Base-by-base conservation (phyloP, 1,139 yeast genomes). In the Nakaseomyces sp. region DNA sequence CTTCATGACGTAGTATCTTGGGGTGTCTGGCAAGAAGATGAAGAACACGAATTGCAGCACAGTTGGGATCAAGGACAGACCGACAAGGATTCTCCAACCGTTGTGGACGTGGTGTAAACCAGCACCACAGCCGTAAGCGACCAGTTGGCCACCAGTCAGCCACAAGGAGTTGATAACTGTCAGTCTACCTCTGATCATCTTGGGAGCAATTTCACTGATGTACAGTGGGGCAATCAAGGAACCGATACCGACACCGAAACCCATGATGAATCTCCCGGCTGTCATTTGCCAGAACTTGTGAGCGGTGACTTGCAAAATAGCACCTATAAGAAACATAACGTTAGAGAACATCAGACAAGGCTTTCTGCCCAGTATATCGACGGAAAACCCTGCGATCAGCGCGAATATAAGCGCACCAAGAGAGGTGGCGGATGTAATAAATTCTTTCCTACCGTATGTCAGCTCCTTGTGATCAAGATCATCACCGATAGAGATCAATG, bases 191-290 rank as follows among this genome's bases (percentile, higher is more conserved):
- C 98, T 75, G 63, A 84, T 87, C 61, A 80, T 77, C 15, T 95
- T 78, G 17, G 98, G 97, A 1, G 96, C 94, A 59, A 89, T 75
- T 65, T 89, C 98, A 45, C 89, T 74, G 53, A 89, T 84, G 73
- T 86, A 88, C 47, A 89, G 70, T 2, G 97, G 97, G 15, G 96
- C 86, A 45, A 87, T 81, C 44, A 89, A 71, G 3, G 96, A 86
- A 0, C 96, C 97, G 47, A 86, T 76, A 51, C 98, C 98, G 20
- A 89, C 96, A 53, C 95, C 98, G 67, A 85, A 83, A 18, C 98
- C 98, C 80, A 89, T 84, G 42, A 89, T 70, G 54, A 89, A 82
- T 61, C 97, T 74, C 32, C 97, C 98, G 8, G 69, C 79, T 53
- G 86, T 81, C 96, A 91, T 89, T 37, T 84, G 79, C 95, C 96